Evolutionary conservation across 352 stramenopile genomes (phyloP), one percentile per base, ranked within the genome.

Genomic region (Pythium scleroteichum): DNA sequence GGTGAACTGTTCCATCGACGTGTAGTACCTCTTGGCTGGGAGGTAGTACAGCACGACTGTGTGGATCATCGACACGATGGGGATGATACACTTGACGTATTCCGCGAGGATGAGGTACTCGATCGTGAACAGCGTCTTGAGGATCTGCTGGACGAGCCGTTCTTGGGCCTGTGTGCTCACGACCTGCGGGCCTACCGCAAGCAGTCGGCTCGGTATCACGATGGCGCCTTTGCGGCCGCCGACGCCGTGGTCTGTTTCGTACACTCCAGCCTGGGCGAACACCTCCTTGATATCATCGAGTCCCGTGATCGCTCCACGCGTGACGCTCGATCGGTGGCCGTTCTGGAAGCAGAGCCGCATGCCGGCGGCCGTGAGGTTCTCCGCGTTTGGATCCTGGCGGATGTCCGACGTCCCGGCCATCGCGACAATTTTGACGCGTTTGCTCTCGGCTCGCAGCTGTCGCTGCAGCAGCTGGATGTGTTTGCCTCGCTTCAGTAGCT

Each of bases 91-190:
- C 56, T 80, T 73, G 54, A 77, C 64, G 59, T 75, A 78, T 63
- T 79, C 69, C 45, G 74, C 59, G n/a, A 78, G 33, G 27, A 72
- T 59, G 13, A 74, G 27, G 27, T 78, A 76, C 50, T 76, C 69
- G 45, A 53, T 68, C 19, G 66, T 65, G 46, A 71, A 76, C 8
- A 76, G 62, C 13, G 46, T 58, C 32, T 55, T 45, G 1, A 70
- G 10, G 41, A 65, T 70, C 13, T 65, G 54, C 16, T 62, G 62
- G 10, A 68, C 60, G 46, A 68, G 60, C 16, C 60, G 53, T 32
- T 64, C 53, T 24, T 60, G 53, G 0, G 62, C 62, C 20, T 69
- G 45, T 8, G 40, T 52, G n/a, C 41, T 60, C 41, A 69, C 53
- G 5, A 60, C 22, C 4, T 60, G 27, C 3, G 62, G 38, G 10